phyloP scores from a whole-genome alignment of 306 rosid genomes.

The Lathyrus oleraceus region DNA sequence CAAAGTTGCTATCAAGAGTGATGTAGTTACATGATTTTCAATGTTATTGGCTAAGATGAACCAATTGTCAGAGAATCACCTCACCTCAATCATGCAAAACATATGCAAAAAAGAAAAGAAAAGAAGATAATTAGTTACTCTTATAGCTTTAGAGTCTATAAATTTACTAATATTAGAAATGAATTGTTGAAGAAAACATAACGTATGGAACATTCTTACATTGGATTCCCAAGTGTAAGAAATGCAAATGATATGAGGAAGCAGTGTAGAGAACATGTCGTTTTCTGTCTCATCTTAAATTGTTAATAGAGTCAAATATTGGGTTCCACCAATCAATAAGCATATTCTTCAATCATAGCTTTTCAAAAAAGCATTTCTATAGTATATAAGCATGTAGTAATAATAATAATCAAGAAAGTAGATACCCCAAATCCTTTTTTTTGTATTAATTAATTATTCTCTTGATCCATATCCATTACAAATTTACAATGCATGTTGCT shows the following conservation, averaged over 20 bases:
- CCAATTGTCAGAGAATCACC: slow-evolving; percentile 34
- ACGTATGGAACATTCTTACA: not conserved
- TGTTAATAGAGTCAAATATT: slow-evolving; percentile 22
- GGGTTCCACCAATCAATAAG: slow-evolving; percentile 30
- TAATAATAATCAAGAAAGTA: not conserved
- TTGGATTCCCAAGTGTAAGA: slow-evolving; percentile 12
- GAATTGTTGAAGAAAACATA: not conserved
- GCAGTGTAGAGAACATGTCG: slow-evolving; percentile 4
- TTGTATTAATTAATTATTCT: slow-evolving; percentile 1
- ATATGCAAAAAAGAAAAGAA: not conserved
- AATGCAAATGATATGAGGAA: slow-evolving; percentile 12
- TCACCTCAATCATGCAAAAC: slow-evolving; percentile 34
- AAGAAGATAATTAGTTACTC: not conserved
- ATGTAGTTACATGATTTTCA: slow-evolving; percentile 33
- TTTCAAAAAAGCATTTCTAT: slow-evolving; percentile 14
- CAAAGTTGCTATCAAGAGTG: slow-evolving; percentile 37
- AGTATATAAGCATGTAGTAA: not conserved
- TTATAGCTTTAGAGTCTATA: not conserved
- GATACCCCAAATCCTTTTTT: not conserved
- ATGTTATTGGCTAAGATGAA: slow-evolving; percentile 22
- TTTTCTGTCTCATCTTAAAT: slow-evolving; percentile 19
- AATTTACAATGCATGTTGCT: not conserved
- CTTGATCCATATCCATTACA: not conserved
- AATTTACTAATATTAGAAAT: not conserved
- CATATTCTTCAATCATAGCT: slow-evolving; percentile 28